phyloP scores from a whole-genome alignment of 1,139 yeast genomes.

The Candida tropicalis region DNA sequence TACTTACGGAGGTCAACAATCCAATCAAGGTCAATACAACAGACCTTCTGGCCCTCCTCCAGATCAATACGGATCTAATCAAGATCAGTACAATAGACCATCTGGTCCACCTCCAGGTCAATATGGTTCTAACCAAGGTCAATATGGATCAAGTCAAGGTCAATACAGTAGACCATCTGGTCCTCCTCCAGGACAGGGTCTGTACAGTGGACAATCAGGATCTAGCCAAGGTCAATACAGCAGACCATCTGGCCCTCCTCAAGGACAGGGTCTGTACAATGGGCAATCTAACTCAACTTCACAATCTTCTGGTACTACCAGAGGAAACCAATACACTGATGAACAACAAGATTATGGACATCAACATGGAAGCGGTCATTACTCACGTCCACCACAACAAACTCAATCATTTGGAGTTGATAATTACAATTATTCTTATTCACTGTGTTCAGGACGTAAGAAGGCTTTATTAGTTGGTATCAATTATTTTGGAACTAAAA shows the following conservation, averaged over 20 bases:
- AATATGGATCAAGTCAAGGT: conserved; percentile 10
- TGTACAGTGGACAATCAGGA: conserved; percentile 6
- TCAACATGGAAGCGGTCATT: conserved; percentile 17
- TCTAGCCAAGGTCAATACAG: conserved; percentile 5
- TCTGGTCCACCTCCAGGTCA: conserved; percentile 13
- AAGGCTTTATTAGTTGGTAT: conserved; percentile 88
- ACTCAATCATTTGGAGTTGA: conserved; percentile 37
- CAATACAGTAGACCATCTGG: conserved; percentile 14
- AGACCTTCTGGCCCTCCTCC: conserved; percentile 18
- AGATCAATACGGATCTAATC: conserved; percentile 1
- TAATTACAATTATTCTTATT: conserved; percentile 59
- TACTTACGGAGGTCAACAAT: conserved; percentile 18
- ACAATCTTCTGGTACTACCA: no score
- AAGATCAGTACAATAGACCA: conserved; percentile 12
- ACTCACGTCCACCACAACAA: conserved; percentile 28
- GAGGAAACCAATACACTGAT: no score
- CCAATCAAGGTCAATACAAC: conserved; percentile 12
- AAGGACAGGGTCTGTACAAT: no score
- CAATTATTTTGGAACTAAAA: conserved; percentile 77
- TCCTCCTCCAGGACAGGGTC: no score
- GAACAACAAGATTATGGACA: conserved; percentile 11
- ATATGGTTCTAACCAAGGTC: conserved; percentile 4
- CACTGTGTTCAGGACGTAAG: conserved; percentile 72
- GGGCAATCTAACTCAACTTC: no score
- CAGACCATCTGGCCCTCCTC: no score